These are phyloP conservation scores for Trametes meyenii DNA, from an alignment of 768 basidiomycete species.

Conservation along the genomic window DNA sequence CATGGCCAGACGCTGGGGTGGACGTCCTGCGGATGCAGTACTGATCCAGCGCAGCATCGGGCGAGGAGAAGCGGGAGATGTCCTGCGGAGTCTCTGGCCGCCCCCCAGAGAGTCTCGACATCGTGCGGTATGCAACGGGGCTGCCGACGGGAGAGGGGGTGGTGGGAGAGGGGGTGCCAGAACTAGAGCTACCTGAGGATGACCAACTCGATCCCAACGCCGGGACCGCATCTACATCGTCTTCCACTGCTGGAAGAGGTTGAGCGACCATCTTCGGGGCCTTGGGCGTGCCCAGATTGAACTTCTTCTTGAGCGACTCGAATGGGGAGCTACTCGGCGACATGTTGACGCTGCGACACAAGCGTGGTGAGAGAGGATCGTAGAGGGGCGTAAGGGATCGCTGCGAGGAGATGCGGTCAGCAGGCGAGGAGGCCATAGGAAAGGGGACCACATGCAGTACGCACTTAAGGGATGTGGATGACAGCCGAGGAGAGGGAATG, in stretches of 20 bases:
- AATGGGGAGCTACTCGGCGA: not conserved
- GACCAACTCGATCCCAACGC: constrained; percentile 16
- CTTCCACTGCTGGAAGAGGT: constrained; percentile 17
- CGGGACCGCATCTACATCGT: constrained; percentile 10
- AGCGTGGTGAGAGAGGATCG: constrained; percentile 3
- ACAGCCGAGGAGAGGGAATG: not conserved
- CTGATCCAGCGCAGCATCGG: constrained; percentile 13
- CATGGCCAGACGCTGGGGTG: constrained; percentile 2
- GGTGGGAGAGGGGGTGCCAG: constrained; percentile 18
- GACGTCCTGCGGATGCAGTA: constrained; percentile 9
- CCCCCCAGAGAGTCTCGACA: not conserved
- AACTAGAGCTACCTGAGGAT: constrained; percentile 22
- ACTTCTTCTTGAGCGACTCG: constrained; percentile 2
- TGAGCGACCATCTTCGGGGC: constrained; percentile 21
- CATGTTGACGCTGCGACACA: not conserved
- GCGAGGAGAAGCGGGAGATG: constrained; percentile 4
- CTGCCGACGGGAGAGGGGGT: constrained; percentile 13
- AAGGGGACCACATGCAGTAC: constrained; percentile 8
- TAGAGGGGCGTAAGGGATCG: constrained; percentile 11
- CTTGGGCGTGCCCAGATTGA: constrained; percentile 15
- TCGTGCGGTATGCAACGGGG: constrained; percentile 1
- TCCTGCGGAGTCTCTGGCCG: not conserved
- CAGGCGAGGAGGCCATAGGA: not conserved
- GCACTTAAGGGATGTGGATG: constrained; percentile 19
- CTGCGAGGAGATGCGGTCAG: constrained; percentile 12